Percentiles rank a stretch among this genome's conserved stretches.
These are phyloP conservation scores for Suhomyces ambrosiae DNA, from an alignment of 1,139 yeast genomes.

Conservation along the genomic window DNA sequence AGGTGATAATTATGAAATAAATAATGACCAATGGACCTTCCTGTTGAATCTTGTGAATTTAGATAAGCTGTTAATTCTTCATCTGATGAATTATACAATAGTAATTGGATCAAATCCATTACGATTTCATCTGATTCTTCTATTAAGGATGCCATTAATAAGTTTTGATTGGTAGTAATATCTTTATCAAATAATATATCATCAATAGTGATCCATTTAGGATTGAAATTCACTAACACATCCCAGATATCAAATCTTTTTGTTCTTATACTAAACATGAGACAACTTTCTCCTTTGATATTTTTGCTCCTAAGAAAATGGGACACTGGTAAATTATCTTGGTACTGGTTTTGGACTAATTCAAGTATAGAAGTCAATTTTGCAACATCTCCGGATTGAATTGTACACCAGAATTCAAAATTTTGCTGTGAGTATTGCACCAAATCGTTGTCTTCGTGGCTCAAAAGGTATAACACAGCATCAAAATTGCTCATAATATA, in stretches of 20 bases:
- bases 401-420: constrained; percentile 54
- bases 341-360: constrained; percentile 13
- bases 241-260: constrained; percentile 47
- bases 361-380: constrained; percentile 25
- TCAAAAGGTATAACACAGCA: constrained; percentile 72
- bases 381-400: constrained; percentile 38
- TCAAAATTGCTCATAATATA: constrained; percentile 73
- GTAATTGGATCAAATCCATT: constrained; percentile 47
- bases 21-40: constrained; percentile 74
- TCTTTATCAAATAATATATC: constrained; percentile 68
- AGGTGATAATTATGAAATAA: constrained; percentile 60
- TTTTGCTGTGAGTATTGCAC: constrained; percentile 50
- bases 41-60: constrained; percentile 50
- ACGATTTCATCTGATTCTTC: constrained; percentile 54
- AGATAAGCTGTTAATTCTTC: constrained; percentile 54
- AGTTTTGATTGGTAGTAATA: constrained; percentile 48
- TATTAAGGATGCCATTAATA: constrained; percentile 63
- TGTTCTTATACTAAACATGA: constrained; percentile 54
- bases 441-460: constrained; percentile 40
- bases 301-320: constrained; percentile 56
- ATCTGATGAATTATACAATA: constrained; percentile 44
- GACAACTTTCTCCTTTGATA: constrained; percentile 66
- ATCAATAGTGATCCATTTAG: constrained; percentile 59
- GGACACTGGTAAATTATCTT: constrained; percentile 31
- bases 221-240: constrained; percentile 44